phyloP scores from a whole-genome alignment of 306 rosid genomes.

The Albizia julibrissin region DNA sequence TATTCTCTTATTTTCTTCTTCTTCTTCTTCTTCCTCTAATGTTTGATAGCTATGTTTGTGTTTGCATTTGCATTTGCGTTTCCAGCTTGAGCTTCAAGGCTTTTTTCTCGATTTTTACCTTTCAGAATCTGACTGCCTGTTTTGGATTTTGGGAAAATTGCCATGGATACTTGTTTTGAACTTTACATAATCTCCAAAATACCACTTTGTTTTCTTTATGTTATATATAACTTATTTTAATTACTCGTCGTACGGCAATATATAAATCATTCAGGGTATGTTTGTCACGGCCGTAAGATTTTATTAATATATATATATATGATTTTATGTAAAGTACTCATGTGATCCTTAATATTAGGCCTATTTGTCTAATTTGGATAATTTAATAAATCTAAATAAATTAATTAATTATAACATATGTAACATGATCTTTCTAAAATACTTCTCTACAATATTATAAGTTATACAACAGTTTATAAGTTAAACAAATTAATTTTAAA shows the following conservation, averaged over 20 bases:
- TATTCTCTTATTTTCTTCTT: not conserved
- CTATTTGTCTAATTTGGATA: too few relatives aligned
- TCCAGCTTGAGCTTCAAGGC: constrained; percentile 26
- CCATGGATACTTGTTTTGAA: not conserved
- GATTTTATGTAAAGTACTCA: too few relatives aligned
- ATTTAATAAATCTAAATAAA: too few relatives aligned
- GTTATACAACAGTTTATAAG: too few relatives aligned
- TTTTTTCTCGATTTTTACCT: not conserved
- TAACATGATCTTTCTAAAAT: too few relatives aligned
- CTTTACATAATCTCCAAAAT: not conserved
- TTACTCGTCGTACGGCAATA: not conserved
- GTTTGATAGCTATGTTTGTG: constrained; percentile 26
- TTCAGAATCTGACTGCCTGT: constrained; percentile 9
- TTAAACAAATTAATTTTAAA: too few relatives aligned
- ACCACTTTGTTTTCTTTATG: not conserved
- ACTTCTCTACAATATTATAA: too few relatives aligned
- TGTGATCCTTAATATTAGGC: too few relatives aligned
- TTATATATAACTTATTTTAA: not conserved
- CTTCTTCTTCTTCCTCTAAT: constrained; percentile 21
- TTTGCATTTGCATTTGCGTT: constrained; percentile 27
- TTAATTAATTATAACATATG: too few relatives aligned
- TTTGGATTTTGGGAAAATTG: not conserved
- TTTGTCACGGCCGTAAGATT: not conserved
- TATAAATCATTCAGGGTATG: not conserved
- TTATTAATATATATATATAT: not conserved